Evolutionary conservation across 2,329 filamentous ascomycete genomes (phyloP).

Genomic region (Hymenoscyphus scutula): DNA sequence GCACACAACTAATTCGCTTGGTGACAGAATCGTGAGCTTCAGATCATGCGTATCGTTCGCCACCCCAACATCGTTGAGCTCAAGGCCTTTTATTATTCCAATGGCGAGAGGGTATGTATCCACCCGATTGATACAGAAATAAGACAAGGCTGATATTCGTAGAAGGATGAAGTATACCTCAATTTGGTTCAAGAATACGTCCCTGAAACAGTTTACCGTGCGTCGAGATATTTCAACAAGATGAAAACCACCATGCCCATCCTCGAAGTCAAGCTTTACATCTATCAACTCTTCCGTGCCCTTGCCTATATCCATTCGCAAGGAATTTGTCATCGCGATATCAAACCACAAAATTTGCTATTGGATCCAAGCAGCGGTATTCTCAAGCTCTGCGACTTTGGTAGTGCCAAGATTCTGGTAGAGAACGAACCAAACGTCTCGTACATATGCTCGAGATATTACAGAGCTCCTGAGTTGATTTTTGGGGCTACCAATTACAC

Average conservation of each 20-base stretch:
- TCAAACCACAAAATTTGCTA: constrained; percentile 97
- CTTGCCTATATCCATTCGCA: constrained; percentile 99
- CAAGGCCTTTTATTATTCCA: constrained; percentile 99
- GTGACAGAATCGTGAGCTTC: constrained; percentile 88
- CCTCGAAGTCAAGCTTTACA: constrained; percentile 98
- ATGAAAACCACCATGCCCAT: constrained; percentile 99
- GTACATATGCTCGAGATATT: constrained; percentile 99
- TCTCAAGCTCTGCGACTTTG: constrained; percentile 97
- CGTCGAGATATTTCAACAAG: constrained; percentile 99
- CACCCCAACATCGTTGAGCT: constrained; percentile 98
- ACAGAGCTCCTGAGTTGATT: constrained; percentile 95
- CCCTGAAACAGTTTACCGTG: constrained; percentile 96
- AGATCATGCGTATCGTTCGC: constrained; percentile 99
- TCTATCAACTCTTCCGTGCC: constrained; percentile 97
- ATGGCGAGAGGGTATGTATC: constrained; percentile 83
- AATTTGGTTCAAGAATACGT: constrained; percentile 98
- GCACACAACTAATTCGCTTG: constrained; percentile 33
- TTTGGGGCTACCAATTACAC: constrained; percentile 99
- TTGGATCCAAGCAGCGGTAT: constrained; percentile 89
- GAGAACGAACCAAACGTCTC: constrained; percentile 99
- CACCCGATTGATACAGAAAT: constrained; percentile 29
- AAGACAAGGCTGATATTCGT: constrained; percentile 19
- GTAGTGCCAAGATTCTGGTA: constrained; percentile 96
- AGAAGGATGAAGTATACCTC: constrained; percentile 98
- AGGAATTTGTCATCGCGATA: constrained; percentile 97